A percentile compares a stretch with the other conserved stretches of the same genome.
Evolutionary conservation across 1,139 yeast genomes (phyloP).

Genomic region (Lodderomyces margitis): DNA sequence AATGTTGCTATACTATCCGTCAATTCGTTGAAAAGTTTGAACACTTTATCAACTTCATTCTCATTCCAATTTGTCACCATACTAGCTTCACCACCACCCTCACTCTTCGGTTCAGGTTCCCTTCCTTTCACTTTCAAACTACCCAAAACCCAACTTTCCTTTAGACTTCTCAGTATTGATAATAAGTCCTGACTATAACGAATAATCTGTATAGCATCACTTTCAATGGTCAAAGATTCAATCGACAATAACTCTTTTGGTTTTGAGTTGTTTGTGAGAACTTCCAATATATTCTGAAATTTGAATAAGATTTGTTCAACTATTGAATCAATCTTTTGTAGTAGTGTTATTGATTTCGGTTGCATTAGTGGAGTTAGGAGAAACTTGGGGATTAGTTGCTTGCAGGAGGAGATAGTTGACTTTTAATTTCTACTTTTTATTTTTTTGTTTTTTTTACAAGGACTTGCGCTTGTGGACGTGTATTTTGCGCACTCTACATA

Average conservation of each 20-base stretch:
- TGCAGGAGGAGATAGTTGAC: too few relatives aligned
- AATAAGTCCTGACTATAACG: slow-evolving; percentile 54
- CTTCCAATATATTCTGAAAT: slow-evolving; percentile 46
- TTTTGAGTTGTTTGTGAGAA: slow-evolving; percentile 42
- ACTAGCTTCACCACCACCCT: background rate
- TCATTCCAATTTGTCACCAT: slow-evolving; percentile 13
- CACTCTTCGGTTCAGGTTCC: background rate
- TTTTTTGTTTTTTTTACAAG: background rate
- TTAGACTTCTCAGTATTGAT: slow-evolving; percentile 45
- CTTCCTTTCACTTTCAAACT: slow-evolving; percentile 36
- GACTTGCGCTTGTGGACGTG: too few relatives aligned
- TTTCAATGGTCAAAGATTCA: slow-evolving; percentile 55
- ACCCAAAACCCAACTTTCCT: slow-evolving; percentile 59
- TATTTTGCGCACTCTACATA: too few relatives aligned
- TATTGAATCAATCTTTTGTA: slow-evolving; percentile 42
- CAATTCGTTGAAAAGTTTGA: slow-evolving; percentile 39
- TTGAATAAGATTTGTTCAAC: slow-evolving; percentile 44
- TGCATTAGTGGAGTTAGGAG: slow-evolving; percentile 23
- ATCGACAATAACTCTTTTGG: slow-evolving; percentile 52
- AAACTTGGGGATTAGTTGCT: background rate
- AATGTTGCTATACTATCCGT: slow-evolving; percentile 37
- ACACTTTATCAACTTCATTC: slow-evolving; percentile 28
- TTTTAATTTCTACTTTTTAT: background rate
- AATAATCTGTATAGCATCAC: slow-evolving; percentile 50
- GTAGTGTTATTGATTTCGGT: slow-evolving; percentile 42